Base-by-base conservation (phyloP, 495 filamentous ascomycete species). In the Xylaria flabelliformis region DNA sequence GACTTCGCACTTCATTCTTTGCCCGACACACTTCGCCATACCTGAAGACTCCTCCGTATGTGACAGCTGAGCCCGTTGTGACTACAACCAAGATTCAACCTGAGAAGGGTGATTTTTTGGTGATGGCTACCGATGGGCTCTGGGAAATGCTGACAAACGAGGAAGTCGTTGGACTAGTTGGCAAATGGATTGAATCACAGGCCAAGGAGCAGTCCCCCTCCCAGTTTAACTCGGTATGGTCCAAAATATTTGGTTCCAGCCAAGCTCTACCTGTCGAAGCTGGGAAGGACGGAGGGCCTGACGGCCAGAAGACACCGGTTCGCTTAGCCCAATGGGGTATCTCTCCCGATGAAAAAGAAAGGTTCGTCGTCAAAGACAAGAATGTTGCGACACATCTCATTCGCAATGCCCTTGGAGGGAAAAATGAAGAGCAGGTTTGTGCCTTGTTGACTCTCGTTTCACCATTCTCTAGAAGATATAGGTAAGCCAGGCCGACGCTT, bases 71-170 rank as follows among this genome's bases (percentile, higher is more conserved):
- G 82, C 96, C 96, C 12, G 86, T 98, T 48, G 87, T 99, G 59
- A 98, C 94, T 8, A 97, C 94, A n/a, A 98, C 96, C 41, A 92
- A 95, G 80, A 91, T 99, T 66, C 89, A 97, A 73, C 96, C 96
- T 13, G 88, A 91, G 53, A 91, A 91, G 71, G 96, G 96, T 58
- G 97, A 98, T 77, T 99, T 99, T 75, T 83, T 99, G 6, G 95
- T 99, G 64, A 90, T 99, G 86, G 97, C 97, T 6, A 97, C 97
- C 0, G 97, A 99, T 77, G 97, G 97, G 2, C 86, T 99, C 15
- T 99, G 97, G 96, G 97, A 99, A 83, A 98, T 98, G 95, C 85
- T 99, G 64, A 97, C 93, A 64, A 99, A 98, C 78, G 97, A 99
- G 78, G 97, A 99, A 83, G 97, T 98, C 1, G 91, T 99, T 61